Base-by-base conservation (phyloP, 305 asterid genomes). In the Petunia hybrid region DNA sequence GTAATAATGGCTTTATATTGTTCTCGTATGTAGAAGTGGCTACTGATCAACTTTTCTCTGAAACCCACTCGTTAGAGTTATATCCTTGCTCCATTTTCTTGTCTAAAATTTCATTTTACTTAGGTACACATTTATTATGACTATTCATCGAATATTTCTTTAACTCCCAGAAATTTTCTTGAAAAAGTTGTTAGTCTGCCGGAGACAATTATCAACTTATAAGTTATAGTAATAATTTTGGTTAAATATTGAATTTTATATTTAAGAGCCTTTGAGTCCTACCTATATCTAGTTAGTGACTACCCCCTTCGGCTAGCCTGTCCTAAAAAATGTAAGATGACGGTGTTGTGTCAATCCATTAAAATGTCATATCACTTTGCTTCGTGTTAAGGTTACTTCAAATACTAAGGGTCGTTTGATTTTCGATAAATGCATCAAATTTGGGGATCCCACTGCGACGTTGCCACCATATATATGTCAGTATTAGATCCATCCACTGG, bases 291-390 rank as follows among this genome's bases (percentile, higher is more conserved):
- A 51, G 56, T 51, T 51, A 51, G 10, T 8, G 14, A 51, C 14
- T 51, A 51, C 10, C 10, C 10, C 56, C 14, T 51, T 9, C 10
- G 10, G 56, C 14, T 51, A 51, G 56, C 4, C 10, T 48, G 56
- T 48, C 9, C 5, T 16, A 8, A 38, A 56, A 42, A 5, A 69
- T 43, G 16, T 69, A 42, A 69, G 76, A 69, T 69, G 76, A 69
- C 16, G 16, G 57, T 69, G 16, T 69, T 16, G 57, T 43, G 76
- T 69, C 76, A 43, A 70, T 70, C 61, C 42, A 13, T 73, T 73
- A 73, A 2, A 35, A 73, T 51, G 64, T 73, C 64, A 73, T 13
- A 51, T 73, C 78, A 73, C 78, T 73, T 73, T 51, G 78, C 78
- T 73, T 73, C 51, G 45, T 73, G 2, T 51, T 73, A 51, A 51